Evolutionary conservation across 306 rosid genomes (phyloP).

Genomic region (Medicago arabica): DNA sequence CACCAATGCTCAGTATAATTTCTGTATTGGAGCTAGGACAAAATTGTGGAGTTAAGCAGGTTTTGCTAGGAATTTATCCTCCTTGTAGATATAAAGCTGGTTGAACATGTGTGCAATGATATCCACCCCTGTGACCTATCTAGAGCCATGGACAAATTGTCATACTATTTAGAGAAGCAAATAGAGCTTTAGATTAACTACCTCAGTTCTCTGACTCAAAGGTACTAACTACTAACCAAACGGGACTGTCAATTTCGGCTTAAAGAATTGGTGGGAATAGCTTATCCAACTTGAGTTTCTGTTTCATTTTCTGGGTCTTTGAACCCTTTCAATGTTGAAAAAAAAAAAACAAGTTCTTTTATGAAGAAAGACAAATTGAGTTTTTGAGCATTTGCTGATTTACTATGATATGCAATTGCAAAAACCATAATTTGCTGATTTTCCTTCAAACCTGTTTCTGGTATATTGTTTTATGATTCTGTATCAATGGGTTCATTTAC

Average conservation of each 20-base stretch:
- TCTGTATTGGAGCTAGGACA: slow-evolving; percentile 1
- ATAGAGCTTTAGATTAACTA: slow-evolving; percentile 8
- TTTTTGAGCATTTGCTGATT: too few relatives aligned
- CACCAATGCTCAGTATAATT: neutral
- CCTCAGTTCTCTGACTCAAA: neutral
- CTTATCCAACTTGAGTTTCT: slow-evolving; percentile 12
- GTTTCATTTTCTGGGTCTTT: neutral
- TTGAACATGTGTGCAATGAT: slow-evolving; percentile 20
- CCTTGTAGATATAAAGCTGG: too few relatives aligned
- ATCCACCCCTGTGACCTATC: slow-evolving; percentile 8
- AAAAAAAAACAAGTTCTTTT: too few relatives aligned
- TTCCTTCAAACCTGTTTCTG: slow-evolving; percentile 16
- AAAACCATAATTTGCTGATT: too few relatives aligned
- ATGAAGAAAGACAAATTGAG: too few relatives aligned
- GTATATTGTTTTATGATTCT: neutral
- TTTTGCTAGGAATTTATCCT: slow-evolving; percentile 6
- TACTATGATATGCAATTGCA: neutral
- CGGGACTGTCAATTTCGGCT: slow-evolving; percentile 11
- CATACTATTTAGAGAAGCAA: slow-evolving; percentile 23
- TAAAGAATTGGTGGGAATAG: neutral
- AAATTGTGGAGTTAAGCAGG: slow-evolving; percentile 20
- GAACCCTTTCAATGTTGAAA: neutral
- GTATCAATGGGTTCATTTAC: neutral
- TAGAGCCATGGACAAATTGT: slow-evolving; percentile 13
- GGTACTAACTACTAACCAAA: neutral